Percentiles rank a stretch among this genome's conserved stretches.
Evolutionary conservation across 306 rosid genomes (phyloP).

Genomic region (Glycine tomentella): DNA sequence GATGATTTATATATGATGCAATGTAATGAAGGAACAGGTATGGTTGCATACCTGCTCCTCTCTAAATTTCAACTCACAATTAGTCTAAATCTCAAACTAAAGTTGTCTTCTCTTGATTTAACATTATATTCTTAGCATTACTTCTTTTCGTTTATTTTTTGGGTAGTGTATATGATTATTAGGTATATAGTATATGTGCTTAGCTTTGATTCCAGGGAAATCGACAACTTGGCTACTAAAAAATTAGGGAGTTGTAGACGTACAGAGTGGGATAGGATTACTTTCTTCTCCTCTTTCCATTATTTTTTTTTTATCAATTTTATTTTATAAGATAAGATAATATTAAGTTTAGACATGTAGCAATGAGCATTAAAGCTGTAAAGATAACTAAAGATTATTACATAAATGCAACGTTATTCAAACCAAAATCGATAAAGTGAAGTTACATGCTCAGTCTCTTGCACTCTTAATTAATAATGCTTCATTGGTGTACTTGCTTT

Average conservation of each 20-base stretch:
- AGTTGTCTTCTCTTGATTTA: slow-evolving; percentile 20
- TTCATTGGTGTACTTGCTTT: too few species aligned
- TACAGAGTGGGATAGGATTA: background rate
- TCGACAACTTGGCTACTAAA: slow-evolving; percentile 26
- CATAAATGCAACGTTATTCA: slow-evolving; percentile 27
- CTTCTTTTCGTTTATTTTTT: slow-evolving; percentile 31
- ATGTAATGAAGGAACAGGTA: slow-evolving; percentile 33
- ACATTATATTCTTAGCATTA: slow-evolving; percentile 31
- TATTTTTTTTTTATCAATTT: background rate
- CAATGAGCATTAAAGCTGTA: slow-evolving; percentile 8
- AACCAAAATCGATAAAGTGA: slow-evolving; percentile 21
- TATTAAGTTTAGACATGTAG: slow-evolving; percentile 2
- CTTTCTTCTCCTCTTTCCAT: background rate
- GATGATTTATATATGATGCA: slow-evolving; percentile 35
- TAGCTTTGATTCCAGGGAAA: slow-evolving; percentile 44
- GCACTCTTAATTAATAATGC: too few species aligned
- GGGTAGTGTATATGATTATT: slow-evolving; percentile 6
- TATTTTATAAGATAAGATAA: background rate
- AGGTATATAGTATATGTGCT: slow-evolving; percentile 28
- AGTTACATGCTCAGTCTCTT: slow-evolving; percentile 29
- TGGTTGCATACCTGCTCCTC: slow-evolving; percentile 53
- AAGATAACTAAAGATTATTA: slow-evolving; percentile 26
- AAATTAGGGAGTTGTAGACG: background rate
- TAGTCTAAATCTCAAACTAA: background rate
- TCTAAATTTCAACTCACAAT: background rate